Evolutionary conservation across 495 filamentous ascomycete genomes (phyloP).

Genomic region (Hypoxylon perforatum): DNA sequence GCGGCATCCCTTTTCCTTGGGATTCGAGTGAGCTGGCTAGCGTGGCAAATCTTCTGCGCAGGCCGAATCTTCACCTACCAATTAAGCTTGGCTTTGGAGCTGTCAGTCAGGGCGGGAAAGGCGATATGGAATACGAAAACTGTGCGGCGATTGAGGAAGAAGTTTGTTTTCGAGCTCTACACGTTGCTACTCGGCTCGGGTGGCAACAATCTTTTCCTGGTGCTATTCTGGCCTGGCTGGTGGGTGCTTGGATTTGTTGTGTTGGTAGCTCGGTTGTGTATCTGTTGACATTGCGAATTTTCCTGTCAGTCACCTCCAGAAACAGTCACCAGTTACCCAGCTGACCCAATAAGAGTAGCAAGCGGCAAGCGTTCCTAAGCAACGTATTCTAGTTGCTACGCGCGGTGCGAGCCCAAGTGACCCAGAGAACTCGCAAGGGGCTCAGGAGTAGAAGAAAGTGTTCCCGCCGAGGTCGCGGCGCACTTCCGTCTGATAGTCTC

Average conservation of each 20-base stretch:
- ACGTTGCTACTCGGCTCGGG: slow-evolving; percentile 53
- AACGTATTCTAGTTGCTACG: neutral
- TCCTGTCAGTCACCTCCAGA: neutral
- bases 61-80: slow-evolving; percentile 35
- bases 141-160: slow-evolving; percentile 48
- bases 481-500: slow-evolving; percentile 84
- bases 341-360: neutral
- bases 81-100: slow-evolving; percentile 19
- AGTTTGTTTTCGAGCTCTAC: slow-evolving; percentile 57
- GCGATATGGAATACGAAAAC: slow-evolving; percentile 48
- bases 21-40: slow-evolving; percentile 40
- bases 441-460: slow-evolving; percentile 84
- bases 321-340: neutral
- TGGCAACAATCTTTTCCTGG: slow-evolving; percentile 51
- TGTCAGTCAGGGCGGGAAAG: slow-evolving; percentile 11
- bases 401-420: neutral
- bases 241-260: slow-evolving; percentile 44
- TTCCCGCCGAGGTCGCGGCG: slow-evolving; percentile 88
- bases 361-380: neutral
- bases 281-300: neutral
- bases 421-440: neutral
- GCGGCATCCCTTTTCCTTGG: slow-evolving; percentile 38
- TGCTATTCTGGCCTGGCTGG: slow-evolving; percentile 65
- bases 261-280: neutral
- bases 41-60: slow-evolving; percentile 23